A percentile compares a stretch with the other conserved stretches of the same genome.
Evolutionary conservation across 306 rosid genomes (phyloP).

Genomic region (Herpetospermum pedunculosum): DNA sequence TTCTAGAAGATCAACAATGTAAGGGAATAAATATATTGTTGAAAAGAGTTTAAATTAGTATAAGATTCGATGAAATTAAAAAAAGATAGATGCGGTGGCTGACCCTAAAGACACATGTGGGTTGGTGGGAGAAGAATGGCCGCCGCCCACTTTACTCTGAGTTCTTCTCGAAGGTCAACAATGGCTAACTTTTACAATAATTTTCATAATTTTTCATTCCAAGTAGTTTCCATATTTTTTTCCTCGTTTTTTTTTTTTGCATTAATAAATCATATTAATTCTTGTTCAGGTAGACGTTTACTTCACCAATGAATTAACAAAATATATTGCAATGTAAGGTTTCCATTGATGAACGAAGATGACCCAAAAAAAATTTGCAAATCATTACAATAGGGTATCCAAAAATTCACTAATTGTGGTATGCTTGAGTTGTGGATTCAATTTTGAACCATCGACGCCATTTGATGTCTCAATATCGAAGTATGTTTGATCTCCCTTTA

Average conservation of each 20-base stretch:
- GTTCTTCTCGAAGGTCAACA: background rate
- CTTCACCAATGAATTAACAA: too few relatives aligned
- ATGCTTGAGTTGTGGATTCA: constrained; percentile 49
- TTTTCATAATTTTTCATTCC: too few relatives aligned
- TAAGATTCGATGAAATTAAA: background rate
- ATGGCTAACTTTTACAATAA: background rate
- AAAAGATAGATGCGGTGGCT: background rate
- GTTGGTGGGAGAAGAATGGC: constrained; percentile 1
- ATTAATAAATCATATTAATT: too few relatives aligned
- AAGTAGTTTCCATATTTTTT: too few relatives aligned
- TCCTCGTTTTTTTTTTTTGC: too few relatives aligned
- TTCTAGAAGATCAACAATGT: too few relatives aligned
- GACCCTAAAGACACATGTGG: background rate
- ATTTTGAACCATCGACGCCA: constrained; percentile 51
- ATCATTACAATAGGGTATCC: constrained; percentile 33
- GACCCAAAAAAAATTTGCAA: background rate
- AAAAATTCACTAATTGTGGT: constrained; percentile 51
- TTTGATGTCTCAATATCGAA: constrained; percentile 40
- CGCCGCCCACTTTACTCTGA: background rate
- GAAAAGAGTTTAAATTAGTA: background rate
- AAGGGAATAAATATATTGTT: background rate
- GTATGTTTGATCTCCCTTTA: constrained; percentile 78
- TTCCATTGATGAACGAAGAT: too few relatives aligned
- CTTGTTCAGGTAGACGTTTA: too few relatives aligned
- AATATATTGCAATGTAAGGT: too few relatives aligned